A percentile compares a stretch with the other conserved stretches of the same genome.
Evolutionary conservation across 1,284 basidiomycete genomes (phyloP).

Genomic region (Crucibulum parvulum): DNA sequence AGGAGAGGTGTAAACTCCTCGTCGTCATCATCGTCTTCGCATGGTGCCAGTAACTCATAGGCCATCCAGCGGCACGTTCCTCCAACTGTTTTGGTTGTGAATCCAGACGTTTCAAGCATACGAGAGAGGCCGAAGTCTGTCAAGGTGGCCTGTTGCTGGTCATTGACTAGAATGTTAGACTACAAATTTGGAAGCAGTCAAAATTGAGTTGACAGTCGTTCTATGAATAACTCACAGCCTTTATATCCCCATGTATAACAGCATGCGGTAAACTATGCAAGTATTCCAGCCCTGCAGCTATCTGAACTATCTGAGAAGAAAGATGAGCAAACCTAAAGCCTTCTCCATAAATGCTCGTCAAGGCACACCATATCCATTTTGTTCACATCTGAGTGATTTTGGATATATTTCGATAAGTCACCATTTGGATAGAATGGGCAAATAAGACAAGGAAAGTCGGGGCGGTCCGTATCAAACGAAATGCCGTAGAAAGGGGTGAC

Average conservation of each 20-base stretch:
- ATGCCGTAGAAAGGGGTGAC: conserved; percentile 26
- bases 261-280: conserved; percentile 16
- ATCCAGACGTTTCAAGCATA: conserved; percentile 14
- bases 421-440: conserved; percentile 23
- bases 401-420: conserved; percentile 18
- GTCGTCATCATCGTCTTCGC: neutral
- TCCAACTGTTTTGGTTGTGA: conserved; percentile 14
- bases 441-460: conserved; percentile 18
- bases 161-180: conserved; percentile 20
- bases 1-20: conserved; percentile 6
- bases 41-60: conserved; percentile 13
- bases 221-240: conserved; percentile 15
- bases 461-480: conserved; percentile 12
- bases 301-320: conserved; percentile 15
- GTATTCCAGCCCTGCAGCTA: conserved; percentile 20
- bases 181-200: neutral
- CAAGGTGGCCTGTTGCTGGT: conserved; percentile 13
- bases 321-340: neutral
- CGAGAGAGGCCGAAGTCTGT: conserved; percentile 19
- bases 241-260: conserved; percentile 27
- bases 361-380: conserved; percentile 12
- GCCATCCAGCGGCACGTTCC: conserved; percentile 25
- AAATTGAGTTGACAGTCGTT: neutral
- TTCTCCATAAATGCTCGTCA: neutral
- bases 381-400: conserved; percentile 9